These are phyloP conservation scores for Piper betle DNA, from an alignment of 164 flowering plant species.

Conservation along the genomic window DNA sequence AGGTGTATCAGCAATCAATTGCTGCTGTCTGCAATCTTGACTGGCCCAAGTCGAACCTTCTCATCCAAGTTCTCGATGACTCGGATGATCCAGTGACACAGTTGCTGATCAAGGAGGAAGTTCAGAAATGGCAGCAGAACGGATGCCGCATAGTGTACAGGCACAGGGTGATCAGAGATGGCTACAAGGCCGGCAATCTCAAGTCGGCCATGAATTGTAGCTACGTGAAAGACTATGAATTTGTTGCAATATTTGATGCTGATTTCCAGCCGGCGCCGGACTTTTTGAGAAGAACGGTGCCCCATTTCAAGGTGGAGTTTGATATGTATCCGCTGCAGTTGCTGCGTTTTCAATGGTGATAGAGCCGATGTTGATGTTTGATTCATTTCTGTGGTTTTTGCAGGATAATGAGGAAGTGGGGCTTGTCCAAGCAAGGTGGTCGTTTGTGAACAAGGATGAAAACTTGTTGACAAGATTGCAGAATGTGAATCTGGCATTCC, in stretches of 20 bases:
- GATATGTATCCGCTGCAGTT: background rate
- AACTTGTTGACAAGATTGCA: slow-evolving; percentile 83
- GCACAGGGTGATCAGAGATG: slow-evolving; percentile 76
- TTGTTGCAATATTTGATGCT: slow-evolving; percentile 90
- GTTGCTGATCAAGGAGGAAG: slow-evolving; percentile 75
- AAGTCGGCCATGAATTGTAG: slow-evolving; percentile 94
- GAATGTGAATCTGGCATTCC: slow-evolving; percentile 72
- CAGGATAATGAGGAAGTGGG: slow-evolving; percentile 86
- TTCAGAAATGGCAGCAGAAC: slow-evolving; percentile 72
- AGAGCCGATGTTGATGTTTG: background rate
- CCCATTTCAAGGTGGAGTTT: slow-evolving; percentile 63
- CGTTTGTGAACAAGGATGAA: slow-evolving; percentile 96
- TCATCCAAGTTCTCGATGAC: slow-evolving; percentile 86
- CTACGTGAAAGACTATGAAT: slow-evolving; percentile 88
- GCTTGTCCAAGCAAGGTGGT: slow-evolving; percentile 99
- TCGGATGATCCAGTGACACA: slow-evolving; percentile 82
- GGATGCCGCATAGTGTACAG: slow-evolving; percentile 76
- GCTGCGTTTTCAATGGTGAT: background rate
- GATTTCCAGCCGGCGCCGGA: slow-evolving; percentile 93
- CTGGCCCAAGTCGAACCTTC: slow-evolving; percentile 75
- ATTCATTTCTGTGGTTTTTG: background rate
- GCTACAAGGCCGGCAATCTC: slow-evolving; percentile 96
- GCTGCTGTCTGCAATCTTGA: slow-evolving; percentile 87
- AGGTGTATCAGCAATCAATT: slow-evolving; percentile 98
- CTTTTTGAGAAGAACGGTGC: slow-evolving; percentile 65